Conservation (phyloP, 2,329 filamentous ascomycete species). For the Aureobasidium sp. region DNA sequence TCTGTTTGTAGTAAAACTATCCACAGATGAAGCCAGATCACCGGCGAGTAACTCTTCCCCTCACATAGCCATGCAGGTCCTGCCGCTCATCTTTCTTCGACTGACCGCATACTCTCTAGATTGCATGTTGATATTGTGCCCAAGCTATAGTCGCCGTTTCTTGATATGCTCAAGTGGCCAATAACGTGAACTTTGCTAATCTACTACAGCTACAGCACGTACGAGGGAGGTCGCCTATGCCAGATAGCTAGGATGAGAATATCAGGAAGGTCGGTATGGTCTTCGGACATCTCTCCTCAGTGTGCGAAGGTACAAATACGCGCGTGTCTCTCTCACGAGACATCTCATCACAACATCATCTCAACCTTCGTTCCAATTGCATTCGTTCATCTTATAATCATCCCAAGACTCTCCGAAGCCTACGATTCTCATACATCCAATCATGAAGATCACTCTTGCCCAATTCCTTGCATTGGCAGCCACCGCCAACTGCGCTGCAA, state of each 20-base stretch:
- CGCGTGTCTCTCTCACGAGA: neutral
- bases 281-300: neutral
- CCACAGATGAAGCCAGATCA: neutral
- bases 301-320: neutral
- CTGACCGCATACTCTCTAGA: neutral
- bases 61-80: neutral
- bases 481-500: conserved; percentile 15
- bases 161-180: neutral
- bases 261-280: neutral
- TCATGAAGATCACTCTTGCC: conserved; percentile 8
- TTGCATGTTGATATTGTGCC: neutral
- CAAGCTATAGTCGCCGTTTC: neutral
- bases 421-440: neutral
- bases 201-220: neutral
- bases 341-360: neutral
- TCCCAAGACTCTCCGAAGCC: too few species aligned
- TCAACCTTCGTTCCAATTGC: neutral
- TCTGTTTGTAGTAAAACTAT: neutral
- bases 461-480: conserved; percentile 13
- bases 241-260: neutral
- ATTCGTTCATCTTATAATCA: neutral
- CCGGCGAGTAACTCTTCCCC: neutral
- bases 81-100: neutral
- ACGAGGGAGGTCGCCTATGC: neutral
- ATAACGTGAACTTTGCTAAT: neutral